Conservation (phyloP, 305 asterid genomes). For the Petunia hybrid region DNA sequence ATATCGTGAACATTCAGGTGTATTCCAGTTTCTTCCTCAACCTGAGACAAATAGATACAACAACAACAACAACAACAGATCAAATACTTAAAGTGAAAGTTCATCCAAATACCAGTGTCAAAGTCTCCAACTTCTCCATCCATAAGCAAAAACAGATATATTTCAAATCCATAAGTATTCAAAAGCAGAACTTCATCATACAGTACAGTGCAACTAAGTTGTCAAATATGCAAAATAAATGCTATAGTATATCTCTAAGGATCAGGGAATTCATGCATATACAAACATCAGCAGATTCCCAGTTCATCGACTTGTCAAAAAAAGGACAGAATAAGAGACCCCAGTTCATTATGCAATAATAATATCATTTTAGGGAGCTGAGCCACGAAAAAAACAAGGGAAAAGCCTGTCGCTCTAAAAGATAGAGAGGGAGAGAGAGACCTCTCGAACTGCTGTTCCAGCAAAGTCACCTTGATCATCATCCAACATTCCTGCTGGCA, state of each 20-base stretch:
- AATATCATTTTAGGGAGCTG: not conserved
- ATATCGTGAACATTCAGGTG: slow-evolving; percentile 66
- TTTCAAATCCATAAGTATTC: not conserved
- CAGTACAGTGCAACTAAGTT: not conserved
- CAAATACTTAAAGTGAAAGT: not conserved
- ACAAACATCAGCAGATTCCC: slow-evolving; percentile 17
- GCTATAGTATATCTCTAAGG: not conserved
- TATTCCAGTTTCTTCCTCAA: slow-evolving; percentile 90
- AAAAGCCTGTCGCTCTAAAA: not conserved
- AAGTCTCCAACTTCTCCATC: not conserved
- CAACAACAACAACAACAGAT: not conserved
- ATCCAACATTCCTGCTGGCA: slow-evolving; percentile 97
- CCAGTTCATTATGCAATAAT: slow-evolving; percentile 12
- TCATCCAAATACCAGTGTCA: not conserved
- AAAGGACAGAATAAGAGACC: not conserved
- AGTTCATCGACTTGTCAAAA: not conserved
- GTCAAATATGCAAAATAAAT: slow-evolving; percentile 10
- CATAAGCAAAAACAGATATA: not conserved
- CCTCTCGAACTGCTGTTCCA: slow-evolving; percentile 97
- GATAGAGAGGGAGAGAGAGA: slow-evolving; percentile 48
- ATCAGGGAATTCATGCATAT: not conserved
- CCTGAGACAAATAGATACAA: slow-evolving; percentile 50
- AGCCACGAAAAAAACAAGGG: not conserved
- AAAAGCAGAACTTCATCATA: not conserved
- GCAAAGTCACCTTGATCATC: slow-evolving; percentile 86